A percentile compares a stretch with the other conserved stretches of the same genome.
These are phyloP conservation scores for Flaveria brownii DNA, from an alignment of 129 eudicot genomes.

Conservation along the genomic window DNA sequence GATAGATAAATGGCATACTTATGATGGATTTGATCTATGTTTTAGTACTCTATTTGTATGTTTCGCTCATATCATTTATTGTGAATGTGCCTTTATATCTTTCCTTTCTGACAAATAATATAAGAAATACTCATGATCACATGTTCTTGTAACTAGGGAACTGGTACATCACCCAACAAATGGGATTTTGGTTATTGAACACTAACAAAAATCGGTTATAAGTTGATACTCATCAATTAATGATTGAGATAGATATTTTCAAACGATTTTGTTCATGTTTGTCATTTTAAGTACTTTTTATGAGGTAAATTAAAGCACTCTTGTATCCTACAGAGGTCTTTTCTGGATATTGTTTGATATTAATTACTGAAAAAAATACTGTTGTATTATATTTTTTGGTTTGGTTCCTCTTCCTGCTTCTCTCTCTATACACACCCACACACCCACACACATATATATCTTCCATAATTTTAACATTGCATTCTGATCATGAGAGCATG, in stretches of 20 bases:
- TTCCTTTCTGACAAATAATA: not conserved
- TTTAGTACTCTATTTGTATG: slow-evolving; percentile 1
- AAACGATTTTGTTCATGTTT: not conserved
- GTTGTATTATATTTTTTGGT: not conserved
- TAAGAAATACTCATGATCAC: not conserved
- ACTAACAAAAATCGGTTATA: not conserved
- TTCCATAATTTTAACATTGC: not conserved
- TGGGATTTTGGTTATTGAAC: slow-evolving; percentile 6
- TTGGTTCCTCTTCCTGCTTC: not conserved
- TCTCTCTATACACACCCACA: not conserved
- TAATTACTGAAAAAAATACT: not conserved
- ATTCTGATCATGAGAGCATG: slow-evolving; percentile 18
- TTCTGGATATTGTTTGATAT: not conserved
- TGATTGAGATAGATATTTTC: not conserved
- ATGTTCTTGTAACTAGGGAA: slow-evolving; percentile 3
- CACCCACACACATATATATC: no score
- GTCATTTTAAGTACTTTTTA: not conserved
- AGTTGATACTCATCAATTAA: not conserved
- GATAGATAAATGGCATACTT: not conserved
- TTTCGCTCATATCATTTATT: slow-evolving; percentile 2
- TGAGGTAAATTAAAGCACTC: slow-evolving; percentile 2
- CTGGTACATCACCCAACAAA: not conserved
- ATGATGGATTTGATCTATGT: not conserved
- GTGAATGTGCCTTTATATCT: not conserved
- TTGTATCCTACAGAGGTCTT: not conserved